Conservation (phyloP, 345 rosid genomes). For the Arabidopsis thaliana region DNA sequence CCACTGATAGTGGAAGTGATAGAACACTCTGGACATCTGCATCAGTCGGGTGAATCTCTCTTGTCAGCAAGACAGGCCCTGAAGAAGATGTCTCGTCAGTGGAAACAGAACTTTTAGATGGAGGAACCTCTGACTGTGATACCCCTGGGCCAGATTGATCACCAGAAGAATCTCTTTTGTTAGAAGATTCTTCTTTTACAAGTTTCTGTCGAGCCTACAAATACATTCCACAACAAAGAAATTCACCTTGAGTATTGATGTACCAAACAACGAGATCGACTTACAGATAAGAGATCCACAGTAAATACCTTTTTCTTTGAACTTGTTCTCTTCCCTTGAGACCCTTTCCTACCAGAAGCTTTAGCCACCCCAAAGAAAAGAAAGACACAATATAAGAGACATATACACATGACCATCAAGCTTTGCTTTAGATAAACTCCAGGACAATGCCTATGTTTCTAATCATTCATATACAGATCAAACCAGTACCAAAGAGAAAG, state of each 20-base stretch:
- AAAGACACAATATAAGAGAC: conserved; percentile 18
- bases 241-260: conserved; percentile 14
- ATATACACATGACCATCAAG: neutral
- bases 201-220: conserved; percentile 61
- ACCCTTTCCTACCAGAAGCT: conserved; percentile 78
- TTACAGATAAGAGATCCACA: conserved; percentile 19
- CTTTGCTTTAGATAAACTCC: neutral
- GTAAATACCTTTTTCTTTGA: conserved; percentile 68
- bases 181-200: conserved; percentile 52
- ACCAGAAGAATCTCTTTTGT: conserved; percentile 41
- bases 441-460: conserved; percentile 6
- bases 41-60: conserved; percentile 46
- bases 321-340: conserved; percentile 64
- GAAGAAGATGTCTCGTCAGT: conserved; percentile 51
- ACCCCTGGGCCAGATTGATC: conserved; percentile 48
- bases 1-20: conserved; percentile 44
- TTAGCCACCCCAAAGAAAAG: conserved; percentile 35
- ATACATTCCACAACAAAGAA: conserved; percentile 24
- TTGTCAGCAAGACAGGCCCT: conserved; percentile 35
- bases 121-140: conserved; percentile 48
- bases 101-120: conserved; percentile 48
- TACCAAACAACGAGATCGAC: neutral
- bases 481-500: neutral
- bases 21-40: conserved; percentile 46
- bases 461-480: conserved; percentile 5